Evolutionary conservation across 2,329 filamentous ascomycete species (phyloP).

Genomic region (Emergomyces pasteurianus): DNA sequence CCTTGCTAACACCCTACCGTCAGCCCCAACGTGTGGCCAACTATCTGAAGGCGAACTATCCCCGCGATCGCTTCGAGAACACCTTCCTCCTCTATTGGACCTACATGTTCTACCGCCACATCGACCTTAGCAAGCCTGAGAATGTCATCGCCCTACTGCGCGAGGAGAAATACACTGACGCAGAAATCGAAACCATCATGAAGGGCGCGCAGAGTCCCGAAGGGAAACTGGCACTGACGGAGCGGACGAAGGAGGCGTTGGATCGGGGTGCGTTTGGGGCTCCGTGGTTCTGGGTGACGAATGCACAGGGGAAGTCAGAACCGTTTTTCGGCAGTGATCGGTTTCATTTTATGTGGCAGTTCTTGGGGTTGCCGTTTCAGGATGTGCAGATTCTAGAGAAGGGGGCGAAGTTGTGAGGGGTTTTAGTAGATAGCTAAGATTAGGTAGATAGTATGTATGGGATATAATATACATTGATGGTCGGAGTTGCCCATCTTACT

Average conservation of each 20-base stretch:
- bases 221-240: constrained; percentile 43
- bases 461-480: neutral
- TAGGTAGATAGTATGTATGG: neutral
- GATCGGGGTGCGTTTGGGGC: constrained; percentile 60
- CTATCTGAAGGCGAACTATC: constrained; percentile 50
- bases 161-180: constrained; percentile 32
- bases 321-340: constrained; percentile 15
- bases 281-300: constrained; percentile 61
- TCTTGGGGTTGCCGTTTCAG: constrained; percentile 9
- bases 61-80: constrained; percentile 39
- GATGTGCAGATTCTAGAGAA: constrained; percentile 7
- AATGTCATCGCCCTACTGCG: constrained; percentile 37
- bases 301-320: constrained; percentile 22
- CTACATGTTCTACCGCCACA: constrained; percentile 50
- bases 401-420: neutral
- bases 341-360: constrained; percentile 14
- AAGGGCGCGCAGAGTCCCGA: constrained; percentile 38
- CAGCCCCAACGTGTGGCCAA: constrained; percentile 55
- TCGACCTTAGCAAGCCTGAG: constrained; percentile 48
- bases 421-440: neutral
- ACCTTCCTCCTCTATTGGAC: constrained; percentile 46
- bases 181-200: constrained; percentile 47
- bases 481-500: neutral
- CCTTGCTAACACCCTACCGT: neutral
- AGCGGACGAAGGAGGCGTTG: constrained; percentile 49